Evolutionary conservation across 2,329 filamentous ascomycete species (phyloP).

Genomic region (Orbilia quercus): DNA sequence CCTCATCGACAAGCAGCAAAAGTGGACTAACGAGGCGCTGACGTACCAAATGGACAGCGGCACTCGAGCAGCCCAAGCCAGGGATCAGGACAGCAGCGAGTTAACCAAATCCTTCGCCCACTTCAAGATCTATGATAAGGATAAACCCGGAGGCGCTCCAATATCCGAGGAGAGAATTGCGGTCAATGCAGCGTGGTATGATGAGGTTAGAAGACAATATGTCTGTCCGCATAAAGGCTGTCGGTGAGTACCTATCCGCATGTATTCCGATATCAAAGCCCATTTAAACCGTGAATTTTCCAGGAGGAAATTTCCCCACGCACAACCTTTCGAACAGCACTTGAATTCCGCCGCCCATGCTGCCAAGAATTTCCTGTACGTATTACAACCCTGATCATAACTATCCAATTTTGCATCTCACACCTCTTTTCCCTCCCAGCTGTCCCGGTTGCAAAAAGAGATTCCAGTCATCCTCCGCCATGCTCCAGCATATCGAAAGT

Average conservation of each 20-base stretch:
- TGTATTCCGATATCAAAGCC: background rate
- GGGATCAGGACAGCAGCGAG: conserved; percentile 3
- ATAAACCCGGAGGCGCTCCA: background rate
- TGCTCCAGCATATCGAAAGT: conserved; percentile 48
- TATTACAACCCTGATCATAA: background rate
- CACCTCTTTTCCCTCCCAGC: conserved; percentile 7
- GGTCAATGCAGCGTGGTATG: conserved; percentile 19
- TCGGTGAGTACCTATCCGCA: conserved; percentile 6
- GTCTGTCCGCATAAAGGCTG: conserved; percentile 26
- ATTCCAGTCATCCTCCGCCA: conserved; percentile 42
- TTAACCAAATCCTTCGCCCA: conserved; percentile 32
- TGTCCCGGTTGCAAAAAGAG: conserved; percentile 44
- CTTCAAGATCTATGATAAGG: conserved; percentile 41
- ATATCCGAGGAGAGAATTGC: conserved; percentile 1
- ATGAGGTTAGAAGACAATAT: conserved; percentile 2
- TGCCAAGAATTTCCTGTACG: conserved; percentile 39
- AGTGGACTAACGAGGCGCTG: conserved; percentile 17
- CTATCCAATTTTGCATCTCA: background rate
- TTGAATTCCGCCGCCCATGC: conserved; percentile 39
- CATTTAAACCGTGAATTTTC: background rate
- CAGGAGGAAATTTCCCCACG: conserved; percentile 24
- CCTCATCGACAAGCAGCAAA: conserved; percentile 20
- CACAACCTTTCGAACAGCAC: conserved; percentile 30
- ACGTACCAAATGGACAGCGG: background rate
- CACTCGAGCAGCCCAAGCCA: background rate